Base-by-base conservation (phyloP, 768 basidiomycete species). In the Daedalea quercina region DNA sequence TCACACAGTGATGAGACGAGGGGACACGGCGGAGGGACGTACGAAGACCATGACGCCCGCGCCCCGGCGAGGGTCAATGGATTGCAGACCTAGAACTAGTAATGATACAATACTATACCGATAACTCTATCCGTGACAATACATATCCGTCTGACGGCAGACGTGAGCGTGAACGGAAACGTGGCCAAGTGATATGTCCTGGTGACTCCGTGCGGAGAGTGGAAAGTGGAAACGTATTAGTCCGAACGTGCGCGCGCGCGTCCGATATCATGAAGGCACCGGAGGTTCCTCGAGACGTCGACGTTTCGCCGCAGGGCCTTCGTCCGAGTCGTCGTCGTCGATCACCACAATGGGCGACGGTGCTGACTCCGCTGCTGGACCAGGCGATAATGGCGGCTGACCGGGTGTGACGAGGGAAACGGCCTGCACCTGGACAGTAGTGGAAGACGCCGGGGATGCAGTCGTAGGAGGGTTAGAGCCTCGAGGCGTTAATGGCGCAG, bases 271-370 rank as follows among this genome's bases (percentile, higher is more conserved):
- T 19, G 37, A 15, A 40, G 37, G 13, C 7, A 40, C 8, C 37
- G 19, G 37, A 40, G 37, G 37, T 40, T 56, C 57, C 23, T 58
- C 66, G 35, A 75, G 56, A 51, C 66, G 65, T 61, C 85, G 75
- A 57, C 77, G 78, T 69, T 86, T 88, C 49, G 70, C 63, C 25
- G 69, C 74, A 42, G 83, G 81, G 33, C 72, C 76, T 43, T 80
- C 75, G 35, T 78, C 37, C 20, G 75, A 31, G 59, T 60, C 59
- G 56, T 58, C 79, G 50, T 85, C 84, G 54, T 86, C 71, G 28
- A 83, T 72, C 43, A 82, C 69, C 40, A 86, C 70, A 31, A 82
- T 77, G n/a, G 83, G 79, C 9, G 81, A 76, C 17, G 74, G 73
- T 17, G 74, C 60, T 53, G 57, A 71, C 35, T 62, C 65, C 46